Conservation (phyloP, 371 early-diverging fungal genomes). For the Saksenaea vasiformis region DNA sequence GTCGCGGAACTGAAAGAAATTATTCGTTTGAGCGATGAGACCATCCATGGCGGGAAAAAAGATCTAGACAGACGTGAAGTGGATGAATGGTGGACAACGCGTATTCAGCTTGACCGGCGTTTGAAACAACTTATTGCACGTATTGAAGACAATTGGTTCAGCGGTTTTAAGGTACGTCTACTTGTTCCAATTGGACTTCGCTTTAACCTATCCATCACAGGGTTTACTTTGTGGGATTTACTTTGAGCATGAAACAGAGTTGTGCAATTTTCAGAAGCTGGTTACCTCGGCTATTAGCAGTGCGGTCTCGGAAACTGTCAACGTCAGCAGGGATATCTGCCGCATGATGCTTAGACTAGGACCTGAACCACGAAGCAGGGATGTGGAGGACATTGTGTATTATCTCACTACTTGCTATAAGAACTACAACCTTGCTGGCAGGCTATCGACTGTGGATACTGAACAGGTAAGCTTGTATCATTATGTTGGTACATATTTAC, state of each 20-base stretch:
- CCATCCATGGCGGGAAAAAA: constrained; percentile 36
- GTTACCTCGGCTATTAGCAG: constrained; percentile 16
- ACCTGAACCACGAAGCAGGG: constrained; percentile 36
- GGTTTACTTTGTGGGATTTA: constrained; percentile 30
- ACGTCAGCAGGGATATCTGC: constrained; percentile 58
- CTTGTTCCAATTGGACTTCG: not conserved
- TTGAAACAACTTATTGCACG: constrained; percentile 57
- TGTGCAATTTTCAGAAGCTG: constrained; percentile 24
- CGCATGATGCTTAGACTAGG: constrained; percentile 62
- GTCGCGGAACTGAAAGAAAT: constrained; percentile 55
- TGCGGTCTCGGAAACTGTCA: constrained; percentile 25
- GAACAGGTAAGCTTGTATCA: constrained; percentile 41
- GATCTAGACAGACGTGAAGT: constrained; percentile 59
- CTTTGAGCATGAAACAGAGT: constrained; percentile 18
- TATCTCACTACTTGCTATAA: constrained; percentile 70
- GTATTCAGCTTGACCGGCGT: constrained; percentile 68
- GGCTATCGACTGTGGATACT: constrained; percentile 56
- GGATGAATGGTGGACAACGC: constrained; percentile 77
- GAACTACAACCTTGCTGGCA: constrained; percentile 46
- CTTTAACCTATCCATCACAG: not conserved
- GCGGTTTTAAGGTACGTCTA: constrained; percentile 66
- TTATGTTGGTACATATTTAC: not conserved
- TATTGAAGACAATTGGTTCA: constrained; percentile 81
- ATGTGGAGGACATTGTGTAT: constrained; percentile 72
- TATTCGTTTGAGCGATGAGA: constrained; percentile 59